Evolutionary conservation across 169 alveolate genomes (phyloP), one percentile per base, ranked within the genome.

Genomic region (Theileria equi): DNA sequence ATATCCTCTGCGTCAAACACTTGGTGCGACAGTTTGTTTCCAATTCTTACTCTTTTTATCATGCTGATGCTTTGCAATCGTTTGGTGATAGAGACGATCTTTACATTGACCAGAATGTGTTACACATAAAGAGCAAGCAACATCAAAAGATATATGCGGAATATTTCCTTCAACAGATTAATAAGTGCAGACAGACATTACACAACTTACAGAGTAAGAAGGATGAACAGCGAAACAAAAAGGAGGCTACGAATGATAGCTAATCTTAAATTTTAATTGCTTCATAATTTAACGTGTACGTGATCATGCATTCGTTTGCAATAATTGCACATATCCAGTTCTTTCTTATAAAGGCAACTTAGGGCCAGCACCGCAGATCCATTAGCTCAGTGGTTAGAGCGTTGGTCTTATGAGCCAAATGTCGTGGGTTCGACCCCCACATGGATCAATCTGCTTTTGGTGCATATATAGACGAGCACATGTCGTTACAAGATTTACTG

Each of bases 381-480:
- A 87, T 87, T 87, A 87, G 92, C 92, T 87, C 90, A 87, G 89
- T 87, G 92, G 92, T 87, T 87, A 87, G 92, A 87, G 92, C 92
- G 86, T 87, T 84, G 92, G 92, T 87, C 92, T 87, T 87, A 87
- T 87, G 92, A 67, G 81, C 92, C 92, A 84, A 87, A 87, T 63
- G 92, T 87, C 89, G 92, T 87, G 92, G 92, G 92, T 87, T 87
- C 92, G 92, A 87, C 73, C 82, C 92, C 92, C 92, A 78, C 90
- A 87, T 87, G 92, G 92, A 87, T 87, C 92, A 87, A 50, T 77
- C 60, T 53, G 32, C 72, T 57, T 8, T 0, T 35, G 61, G 19
- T 52, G 23, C 6, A 2, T 16, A 3, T 16, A 2, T 1, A 41
- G 17, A 1, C 49, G 3, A 41, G 3, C 1, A 1, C 16, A 41